phyloP scores from a whole-genome alignment of 257 asterid genomes.

The Primulina huaijiensis region DNA sequence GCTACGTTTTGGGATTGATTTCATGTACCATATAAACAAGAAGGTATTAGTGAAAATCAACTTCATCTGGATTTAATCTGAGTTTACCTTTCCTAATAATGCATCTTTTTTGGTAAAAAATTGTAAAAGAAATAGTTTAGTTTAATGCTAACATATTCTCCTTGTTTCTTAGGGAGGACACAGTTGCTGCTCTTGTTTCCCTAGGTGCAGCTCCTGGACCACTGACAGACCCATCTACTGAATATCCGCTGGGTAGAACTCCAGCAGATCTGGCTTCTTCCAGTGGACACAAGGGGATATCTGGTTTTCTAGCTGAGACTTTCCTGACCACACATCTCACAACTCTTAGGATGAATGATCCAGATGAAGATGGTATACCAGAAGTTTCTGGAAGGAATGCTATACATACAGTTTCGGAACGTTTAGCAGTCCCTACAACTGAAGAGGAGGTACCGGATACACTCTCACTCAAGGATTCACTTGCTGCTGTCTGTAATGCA shows the following conservation, averaged over 20 bases:
- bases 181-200: conserved; percentile 80
- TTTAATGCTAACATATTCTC: conserved; percentile 21
- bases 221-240: conserved; percentile 72
- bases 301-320: conserved; percentile 90
- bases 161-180: conserved; percentile 66
- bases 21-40: neutral
- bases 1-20: neutral
- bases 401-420: conserved; percentile 64
- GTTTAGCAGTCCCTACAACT: conserved; percentile 64
- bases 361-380: conserved; percentile 36
- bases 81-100: neutral
- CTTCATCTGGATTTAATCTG: neutral
- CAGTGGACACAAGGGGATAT: conserved; percentile 89
- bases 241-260: conserved; percentile 66
- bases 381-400: conserved; percentile 43
- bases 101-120: neutral
- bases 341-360: conserved; percentile 55
- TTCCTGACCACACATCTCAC: conserved; percentile 68
- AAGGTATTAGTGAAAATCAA: neutral
- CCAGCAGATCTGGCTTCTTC: conserved; percentile 92
- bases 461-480: conserved; percentile 83
- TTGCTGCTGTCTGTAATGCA: conserved; percentile 92
- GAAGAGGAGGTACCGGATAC: conserved; percentile 64
- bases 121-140: neutral
- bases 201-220: conserved; percentile 87